These are phyloP conservation scores for Schizothecium vesticola DNA, from an alignment of 495 filamentous ascomycete species.

Conservation along the genomic window DNA sequence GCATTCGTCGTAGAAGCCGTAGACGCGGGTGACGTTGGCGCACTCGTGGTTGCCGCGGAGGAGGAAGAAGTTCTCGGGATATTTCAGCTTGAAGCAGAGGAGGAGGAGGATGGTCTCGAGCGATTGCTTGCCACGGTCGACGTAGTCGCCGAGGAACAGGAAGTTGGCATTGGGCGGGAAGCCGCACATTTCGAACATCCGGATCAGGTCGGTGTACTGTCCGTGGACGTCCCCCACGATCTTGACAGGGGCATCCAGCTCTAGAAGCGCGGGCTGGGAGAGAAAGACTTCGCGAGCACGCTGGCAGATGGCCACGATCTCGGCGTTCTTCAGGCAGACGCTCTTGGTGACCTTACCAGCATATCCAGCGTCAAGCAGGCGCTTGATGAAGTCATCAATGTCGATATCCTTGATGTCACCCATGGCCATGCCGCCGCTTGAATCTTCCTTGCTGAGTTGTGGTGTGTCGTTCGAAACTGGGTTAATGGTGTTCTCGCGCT, in stretches of 20 bases:
- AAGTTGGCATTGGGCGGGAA: conserved; percentile 94
- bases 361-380: conserved; percentile 90
- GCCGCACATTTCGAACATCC: conserved; percentile 99
- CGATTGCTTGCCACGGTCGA: conserved; percentile 95
- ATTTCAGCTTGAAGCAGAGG: conserved; percentile 97
- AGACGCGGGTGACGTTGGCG: conserved; percentile 96
- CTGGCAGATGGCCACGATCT: conserved; percentile 88
- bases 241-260: conserved; percentile 95
- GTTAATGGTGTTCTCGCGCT: conserved; percentile 59
- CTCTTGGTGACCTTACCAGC: conserved; percentile 96
- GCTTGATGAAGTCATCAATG: conserved; percentile 94
- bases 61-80: conserved; percentile 97
- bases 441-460: conserved; percentile 36
- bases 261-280: conserved; percentile 83
- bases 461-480: conserved; percentile 37
- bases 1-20: conserved; percentile 99
- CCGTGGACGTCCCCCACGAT: conserved; percentile 98
- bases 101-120: conserved; percentile 94
- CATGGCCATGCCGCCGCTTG: conserved; percentile 49
- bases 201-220: conserved; percentile 94
- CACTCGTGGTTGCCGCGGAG: conserved; percentile 97
- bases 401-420: conserved; percentile 84
- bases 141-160: conserved; percentile 95
- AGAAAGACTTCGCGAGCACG: conserved; percentile 84
- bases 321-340: conserved; percentile 93